Base-by-base conservation (phyloP, 2,329 filamentous ascomycete genomes). In the Cercospora nicotianae region DNA sequence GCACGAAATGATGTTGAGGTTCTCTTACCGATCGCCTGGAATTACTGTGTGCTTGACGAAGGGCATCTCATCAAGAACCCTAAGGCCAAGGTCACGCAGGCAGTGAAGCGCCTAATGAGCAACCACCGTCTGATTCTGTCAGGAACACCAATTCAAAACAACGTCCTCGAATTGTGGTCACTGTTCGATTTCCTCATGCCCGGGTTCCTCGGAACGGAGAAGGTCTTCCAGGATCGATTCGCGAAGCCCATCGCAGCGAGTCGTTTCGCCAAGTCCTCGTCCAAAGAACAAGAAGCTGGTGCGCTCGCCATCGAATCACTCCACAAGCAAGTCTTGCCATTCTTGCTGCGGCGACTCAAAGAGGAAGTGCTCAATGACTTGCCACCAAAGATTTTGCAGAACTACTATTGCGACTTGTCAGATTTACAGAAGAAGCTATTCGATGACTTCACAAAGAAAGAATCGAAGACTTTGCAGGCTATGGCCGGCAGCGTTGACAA, bases 161-260 rank as follows among this genome's bases (percentile, higher is more conserved):
- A 98, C 72, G 94, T 99, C 2, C 82, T 99, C 60, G 94, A 99
- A 78, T 84, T 99, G 3, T 99, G 94, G 94, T 98, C 94, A 0
- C 85, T 99, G 4, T 99, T 99, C 77, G 95, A 99, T 81, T 99
- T 99, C 82, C 84, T 99, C 69, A 99, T 99, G 95, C 95, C 96
- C 3, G 96, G 95, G 2, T 99, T 99, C 83, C 85, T 99, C 7
- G 95, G 95, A 33, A 93, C 90, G 0, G 95, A 99, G 78, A 97
- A 96, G 81, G 93, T 97, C n/a, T 97, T 97, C 81, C 85, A 96
- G 72, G 94, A 97, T 79, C 89, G 94, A 3, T 97, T 97, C 74
- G 93, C 94, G 8, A 97, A 97, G 80, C 94, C 94, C 1, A 97
- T 97, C 74, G 92, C 94, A 1, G 94, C 94, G 3, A 97, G 93